Conservation (phyloP, 805 yeast species). For the Pichia exigua region DNA sequence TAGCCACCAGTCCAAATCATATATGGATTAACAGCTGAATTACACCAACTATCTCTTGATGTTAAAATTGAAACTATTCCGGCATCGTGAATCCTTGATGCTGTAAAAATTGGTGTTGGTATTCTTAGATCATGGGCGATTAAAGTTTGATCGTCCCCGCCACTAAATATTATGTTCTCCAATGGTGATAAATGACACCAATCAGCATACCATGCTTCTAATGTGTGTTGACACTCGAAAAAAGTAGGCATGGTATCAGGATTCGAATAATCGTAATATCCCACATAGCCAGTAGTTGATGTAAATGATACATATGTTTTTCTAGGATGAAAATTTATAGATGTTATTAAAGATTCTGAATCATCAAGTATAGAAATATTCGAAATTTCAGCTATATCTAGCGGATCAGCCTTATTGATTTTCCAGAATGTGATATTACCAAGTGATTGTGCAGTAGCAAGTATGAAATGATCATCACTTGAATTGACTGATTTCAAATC, state of each 20-base stretch:
- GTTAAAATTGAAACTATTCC: constrained; percentile 83
- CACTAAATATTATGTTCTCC: constrained; percentile 59
- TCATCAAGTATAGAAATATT: constrained; percentile 43
- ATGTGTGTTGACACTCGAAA: constrained; percentile 42
- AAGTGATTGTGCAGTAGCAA: constrained; percentile 71
- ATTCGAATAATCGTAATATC: constrained; percentile 15
- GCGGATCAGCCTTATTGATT: constrained; percentile 17
- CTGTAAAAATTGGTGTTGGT: constrained; percentile 30
- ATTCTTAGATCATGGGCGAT: constrained; percentile 64
- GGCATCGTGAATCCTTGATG: constrained; percentile 67
- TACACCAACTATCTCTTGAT: constrained; percentile 36
- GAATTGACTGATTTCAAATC: constrained; percentile 31
- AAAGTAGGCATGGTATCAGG: constrained; percentile 4
- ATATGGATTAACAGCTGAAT: constrained; percentile 27
- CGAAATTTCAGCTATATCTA: constrained; percentile 18
- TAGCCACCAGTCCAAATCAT: constrained; percentile 83
- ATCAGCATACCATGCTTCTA: constrained; percentile 87
- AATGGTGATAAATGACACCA: constrained; percentile 53
- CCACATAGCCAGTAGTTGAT: constrained; percentile 58
- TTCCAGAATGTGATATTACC: constrained; percentile 69
- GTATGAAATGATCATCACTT: constrained; percentile 31
- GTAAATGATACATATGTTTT: constrained; percentile 42
- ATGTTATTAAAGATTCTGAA: constrained; percentile 46
- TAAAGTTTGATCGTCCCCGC: constrained; percentile 82
- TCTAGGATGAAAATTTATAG: constrained; percentile 49